Evolutionary conservation across 306 rosid species (phyloP).

Genomic region (Alnus glutinosa): DNA sequence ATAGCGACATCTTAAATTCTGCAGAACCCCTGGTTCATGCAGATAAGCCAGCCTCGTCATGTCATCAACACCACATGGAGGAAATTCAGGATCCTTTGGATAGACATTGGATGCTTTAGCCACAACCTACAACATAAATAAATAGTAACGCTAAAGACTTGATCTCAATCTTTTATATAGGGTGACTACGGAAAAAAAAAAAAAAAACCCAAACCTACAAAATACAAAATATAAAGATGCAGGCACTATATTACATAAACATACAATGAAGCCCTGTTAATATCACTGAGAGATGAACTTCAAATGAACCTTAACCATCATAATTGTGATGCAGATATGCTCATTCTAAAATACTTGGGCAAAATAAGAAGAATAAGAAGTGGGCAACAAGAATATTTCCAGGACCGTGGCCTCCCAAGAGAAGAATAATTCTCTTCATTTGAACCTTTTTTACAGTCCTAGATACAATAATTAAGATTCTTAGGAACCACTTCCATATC

Average conservation of each 20-base stretch:
- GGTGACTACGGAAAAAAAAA: not conserved
- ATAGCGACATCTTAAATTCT: conserved; percentile 70
- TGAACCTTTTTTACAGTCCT: not conserved
- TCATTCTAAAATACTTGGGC: not conserved
- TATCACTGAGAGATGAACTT: not conserved
- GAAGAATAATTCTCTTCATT: not conserved
- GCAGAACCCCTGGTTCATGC: conserved; percentile 95
- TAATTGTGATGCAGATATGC: not conserved
- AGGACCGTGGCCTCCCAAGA: not conserved
- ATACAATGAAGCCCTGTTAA: not conserved
- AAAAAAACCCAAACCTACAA: not conserved
- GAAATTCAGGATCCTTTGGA: conserved; percentile 97
- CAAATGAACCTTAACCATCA: not conserved
- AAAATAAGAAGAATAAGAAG: not conserved
- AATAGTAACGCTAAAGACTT: not conserved
- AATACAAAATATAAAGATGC: not conserved
- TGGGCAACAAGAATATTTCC: not conserved
- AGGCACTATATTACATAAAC: not conserved
- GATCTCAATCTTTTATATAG: not conserved
- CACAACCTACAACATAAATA: conserved; percentile 48
- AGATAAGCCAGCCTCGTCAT: conserved; percentile 96
- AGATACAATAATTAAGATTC: not conserved
- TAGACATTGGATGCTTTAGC: conserved; percentile 53
- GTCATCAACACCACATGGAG: conserved; percentile 81
- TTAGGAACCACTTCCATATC: not conserved